These are phyloP conservation scores for Cladosporium cucumerinum DNA, from an alignment of 2,329 filamentous ascomycete genomes.

Conservation along the genomic window DNA sequence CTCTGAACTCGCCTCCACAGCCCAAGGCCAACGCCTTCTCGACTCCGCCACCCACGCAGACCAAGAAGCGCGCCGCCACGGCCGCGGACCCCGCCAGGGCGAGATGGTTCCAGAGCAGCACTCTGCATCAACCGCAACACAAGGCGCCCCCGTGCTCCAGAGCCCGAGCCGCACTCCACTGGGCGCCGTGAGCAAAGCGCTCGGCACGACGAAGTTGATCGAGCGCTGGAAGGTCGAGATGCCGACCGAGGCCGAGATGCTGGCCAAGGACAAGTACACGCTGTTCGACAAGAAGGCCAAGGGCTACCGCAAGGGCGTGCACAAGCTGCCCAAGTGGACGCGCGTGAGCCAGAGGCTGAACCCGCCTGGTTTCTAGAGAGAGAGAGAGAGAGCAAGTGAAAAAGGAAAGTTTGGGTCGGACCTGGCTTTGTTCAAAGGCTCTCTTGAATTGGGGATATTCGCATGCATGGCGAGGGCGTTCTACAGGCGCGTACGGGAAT, in stretches of 20 bases:
- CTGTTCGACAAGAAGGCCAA: constrained; percentile 96
- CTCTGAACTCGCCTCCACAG: constrained; percentile 29
- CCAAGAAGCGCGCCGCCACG: constrained; percentile 28
- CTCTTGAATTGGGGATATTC: background rate
- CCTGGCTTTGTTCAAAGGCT: background rate
- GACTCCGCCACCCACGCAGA: constrained; percentile 16
- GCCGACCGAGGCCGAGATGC: constrained; percentile 93
- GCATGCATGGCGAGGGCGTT: constrained; percentile 9
- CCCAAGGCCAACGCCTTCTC: constrained; percentile 33
- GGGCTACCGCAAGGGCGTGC: constrained; percentile 93
- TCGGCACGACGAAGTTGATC: constrained; percentile 68
- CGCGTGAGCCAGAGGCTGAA: constrained; percentile 91
- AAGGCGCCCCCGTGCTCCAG: background rate
- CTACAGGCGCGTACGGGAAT: background rate
- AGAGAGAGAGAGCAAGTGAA: background rate
- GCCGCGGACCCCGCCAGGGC: constrained; percentile 32
- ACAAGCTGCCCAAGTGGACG: constrained; percentile 79
- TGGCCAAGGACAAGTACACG: constrained; percentile 95
- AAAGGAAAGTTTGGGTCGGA: background rate
- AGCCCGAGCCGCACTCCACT: constrained; percentile 21
- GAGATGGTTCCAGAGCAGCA: constrained; percentile 19
- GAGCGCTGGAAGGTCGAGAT: constrained; percentile 93
- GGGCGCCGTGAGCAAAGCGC: constrained; percentile 27
- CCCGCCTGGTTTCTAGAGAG: constrained; percentile 80
- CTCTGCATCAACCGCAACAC: background rate